phyloP scores from a whole-genome alignment of 192 early-diverging fungal species.

The Mortierella claussenii region DNA sequence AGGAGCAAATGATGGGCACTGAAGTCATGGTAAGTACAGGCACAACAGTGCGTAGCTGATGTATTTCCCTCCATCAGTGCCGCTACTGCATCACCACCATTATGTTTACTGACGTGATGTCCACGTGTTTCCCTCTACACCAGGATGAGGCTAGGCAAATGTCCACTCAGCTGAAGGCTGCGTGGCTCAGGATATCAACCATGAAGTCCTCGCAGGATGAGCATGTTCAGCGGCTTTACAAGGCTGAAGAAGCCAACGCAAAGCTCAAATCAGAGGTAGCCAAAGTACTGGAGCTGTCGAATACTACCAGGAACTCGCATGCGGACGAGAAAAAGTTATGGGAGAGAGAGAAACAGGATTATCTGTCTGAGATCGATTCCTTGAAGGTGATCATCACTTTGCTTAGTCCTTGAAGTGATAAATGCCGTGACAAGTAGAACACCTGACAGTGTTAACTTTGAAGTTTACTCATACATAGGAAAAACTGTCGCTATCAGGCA shows the following conservation, averaged over 20 bases:
- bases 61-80: too few relatives aligned
- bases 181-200: constrained; percentile 29
- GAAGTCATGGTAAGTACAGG: constrained; percentile 19
- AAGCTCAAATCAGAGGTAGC: constrained; percentile 13
- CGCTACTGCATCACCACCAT: too few relatives aligned
- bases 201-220: constrained; percentile 37
- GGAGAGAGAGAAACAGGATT: constrained; percentile 13
- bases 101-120: too few relatives aligned
- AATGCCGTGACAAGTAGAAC: too few relatives aligned
- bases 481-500: constrained; percentile 2
- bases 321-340: constrained; percentile 16
- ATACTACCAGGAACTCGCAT: background rate
- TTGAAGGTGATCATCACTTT: too few relatives aligned
- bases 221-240: constrained; percentile 20
- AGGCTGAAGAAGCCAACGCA: constrained; percentile 10
- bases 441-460: too few relatives aligned
- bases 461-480: constrained; percentile 8
- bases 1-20: background rate
- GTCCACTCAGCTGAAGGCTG: constrained; percentile 29
- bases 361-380: constrained; percentile 12
- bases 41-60: too few relatives aligned
- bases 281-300: background rate
- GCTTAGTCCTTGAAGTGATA: too few relatives aligned
- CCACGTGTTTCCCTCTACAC: too few relatives aligned
- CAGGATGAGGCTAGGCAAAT: constrained; percentile 41